These are phyloP conservation scores for Coemansia sp. DNA, from an alignment of 192 early-diverging fungal genomes.

Conservation along the genomic window DNA sequence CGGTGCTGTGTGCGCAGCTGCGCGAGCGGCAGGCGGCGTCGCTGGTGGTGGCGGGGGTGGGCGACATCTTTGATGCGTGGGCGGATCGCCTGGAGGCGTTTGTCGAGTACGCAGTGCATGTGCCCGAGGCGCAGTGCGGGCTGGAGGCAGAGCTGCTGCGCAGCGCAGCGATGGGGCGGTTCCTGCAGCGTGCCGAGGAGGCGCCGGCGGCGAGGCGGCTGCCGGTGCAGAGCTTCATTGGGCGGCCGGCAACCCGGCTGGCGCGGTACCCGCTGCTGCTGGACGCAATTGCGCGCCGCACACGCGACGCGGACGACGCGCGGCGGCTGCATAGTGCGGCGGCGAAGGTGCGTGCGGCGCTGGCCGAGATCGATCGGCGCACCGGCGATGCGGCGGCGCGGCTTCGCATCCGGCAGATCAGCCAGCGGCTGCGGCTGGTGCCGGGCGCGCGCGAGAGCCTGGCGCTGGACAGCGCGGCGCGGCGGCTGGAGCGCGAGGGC, in stretches of 20 bases:
- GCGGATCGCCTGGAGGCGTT: constrained; percentile 69
- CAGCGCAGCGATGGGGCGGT: constrained; percentile 66
- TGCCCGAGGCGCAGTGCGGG: constrained; percentile 71
- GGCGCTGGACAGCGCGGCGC: constrained; percentile 29
- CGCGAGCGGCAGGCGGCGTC: constrained; percentile 54
- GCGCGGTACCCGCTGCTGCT: constrained; percentile 85
- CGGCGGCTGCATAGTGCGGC: constrained; percentile 18
- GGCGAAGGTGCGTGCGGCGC: constrained; percentile 28
- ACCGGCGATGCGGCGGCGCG: constrained; percentile 40
- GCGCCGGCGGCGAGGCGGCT: constrained; percentile 73
- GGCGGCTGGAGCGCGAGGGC: constrained; percentile 43
- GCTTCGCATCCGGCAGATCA: constrained; percentile 43
- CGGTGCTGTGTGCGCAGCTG: constrained; percentile 55
- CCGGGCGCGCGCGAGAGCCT: constrained; percentile 46
- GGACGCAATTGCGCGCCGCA: constrained; percentile 71
- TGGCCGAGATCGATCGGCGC: constrained; percentile 37
- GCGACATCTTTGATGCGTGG: constrained; percentile 78
- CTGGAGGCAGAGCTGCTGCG: constrained; percentile 74
- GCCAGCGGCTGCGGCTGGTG: constrained; percentile 37
- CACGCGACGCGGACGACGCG: constrained; percentile 57
- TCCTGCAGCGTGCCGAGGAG: constrained; percentile 75
- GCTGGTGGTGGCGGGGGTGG: constrained; percentile 70
- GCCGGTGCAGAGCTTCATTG: constrained; percentile 84
- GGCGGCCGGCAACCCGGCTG: constrained; percentile 81
- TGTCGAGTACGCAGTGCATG: constrained; percentile 82